These are phyloP conservation scores for Shiraia bambusicola DNA, from an alignment of 2,329 filamentous ascomycete genomes.

Conservation along the genomic window DNA sequence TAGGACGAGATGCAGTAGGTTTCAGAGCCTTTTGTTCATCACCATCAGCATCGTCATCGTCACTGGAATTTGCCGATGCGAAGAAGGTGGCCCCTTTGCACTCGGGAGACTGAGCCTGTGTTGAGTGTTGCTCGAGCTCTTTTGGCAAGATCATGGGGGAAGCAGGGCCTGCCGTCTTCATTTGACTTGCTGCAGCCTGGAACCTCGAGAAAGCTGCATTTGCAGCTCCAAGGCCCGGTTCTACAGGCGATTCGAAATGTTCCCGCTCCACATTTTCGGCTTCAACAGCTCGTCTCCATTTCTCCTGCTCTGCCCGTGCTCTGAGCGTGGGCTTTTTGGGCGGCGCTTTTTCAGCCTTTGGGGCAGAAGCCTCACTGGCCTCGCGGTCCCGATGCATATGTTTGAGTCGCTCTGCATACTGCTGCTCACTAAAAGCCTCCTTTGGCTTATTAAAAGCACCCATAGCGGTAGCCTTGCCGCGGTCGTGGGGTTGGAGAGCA, in stretches of 20 bases:
- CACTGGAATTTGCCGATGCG: conserved; percentile 33
- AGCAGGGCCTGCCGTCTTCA: conserved; percentile 39
- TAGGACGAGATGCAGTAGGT: conserved; percentile 10
- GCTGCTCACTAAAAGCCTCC: conserved; percentile 78
- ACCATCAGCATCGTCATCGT: too few species aligned
- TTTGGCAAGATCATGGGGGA: conserved; percentile 14
- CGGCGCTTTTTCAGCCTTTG: conserved; percentile 22
- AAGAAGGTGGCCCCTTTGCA: conserved; percentile 32
- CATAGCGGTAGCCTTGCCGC: conserved; percentile 77
- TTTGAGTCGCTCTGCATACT: conserved; percentile 78
- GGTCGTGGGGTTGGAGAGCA: conserved; percentile 72
- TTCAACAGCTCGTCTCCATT: conserved; percentile 35
- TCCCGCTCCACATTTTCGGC: conserved; percentile 22
- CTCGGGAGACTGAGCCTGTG: conserved; percentile 16
- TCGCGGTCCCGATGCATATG: conserved; percentile 77
- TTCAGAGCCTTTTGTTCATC: conserved; percentile 30
- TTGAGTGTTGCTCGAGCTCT: conserved; percentile 10
- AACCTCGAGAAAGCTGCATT: conserved; percentile 50
- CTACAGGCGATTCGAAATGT: conserved; percentile 33
- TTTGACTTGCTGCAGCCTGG: conserved; percentile 48
- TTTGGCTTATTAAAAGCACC: conserved; percentile 71
- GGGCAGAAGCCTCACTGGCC: conserved; percentile 44
- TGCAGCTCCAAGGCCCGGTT: conserved; percentile 32
- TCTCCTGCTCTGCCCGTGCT: conserved; percentile 41
- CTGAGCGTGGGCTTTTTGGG: conserved; percentile 30